Evolutionary conservation across 352 stramenopile genomes (phyloP).

Genomic region (Phytophthora pisi): DNA sequence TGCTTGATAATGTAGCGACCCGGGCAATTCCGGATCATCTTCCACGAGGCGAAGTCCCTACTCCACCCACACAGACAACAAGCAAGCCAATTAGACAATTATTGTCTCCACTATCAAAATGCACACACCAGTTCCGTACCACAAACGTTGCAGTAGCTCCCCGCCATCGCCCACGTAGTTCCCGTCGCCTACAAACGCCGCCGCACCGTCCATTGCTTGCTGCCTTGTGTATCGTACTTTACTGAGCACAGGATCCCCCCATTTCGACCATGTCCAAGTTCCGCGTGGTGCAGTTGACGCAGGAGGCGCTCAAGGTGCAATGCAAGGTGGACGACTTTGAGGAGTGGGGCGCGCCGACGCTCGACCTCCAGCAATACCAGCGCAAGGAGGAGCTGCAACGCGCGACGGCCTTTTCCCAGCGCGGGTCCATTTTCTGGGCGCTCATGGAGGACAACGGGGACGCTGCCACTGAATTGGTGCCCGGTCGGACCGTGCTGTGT

Average conservation of each 20-base stretch:
- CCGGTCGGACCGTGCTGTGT: constrained; percentile 32
- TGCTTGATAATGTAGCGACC: constrained; percentile 71
- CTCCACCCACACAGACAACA: background rate
- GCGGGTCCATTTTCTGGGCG: constrained; percentile 70
- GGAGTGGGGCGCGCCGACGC: constrained; percentile 44
- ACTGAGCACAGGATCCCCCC: background rate
- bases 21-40: constrained; percentile 77
- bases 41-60: constrained; percentile 67
- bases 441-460: constrained; percentile 52
- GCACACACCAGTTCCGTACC: constrained; percentile 25
- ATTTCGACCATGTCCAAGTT: constrained; percentile 18
- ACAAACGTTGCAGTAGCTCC: constrained; percentile 52
- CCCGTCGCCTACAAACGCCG: constrained; percentile 51
- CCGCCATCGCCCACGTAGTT: constrained; percentile 61
- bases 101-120: background rate
- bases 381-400: constrained; percentile 57
- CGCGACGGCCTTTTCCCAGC: constrained; percentile 51
- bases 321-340: constrained; percentile 57
- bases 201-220: constrained; percentile 19
- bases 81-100: background rate
- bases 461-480: constrained; percentile 12
- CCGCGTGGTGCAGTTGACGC: constrained; percentile 49
- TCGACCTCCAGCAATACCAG: constrained; percentile 51
- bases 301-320: constrained; percentile 48
- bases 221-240: constrained; percentile 8